Evolutionary conservation across 805 yeast species (phyloP), one percentile per base, ranked within the genome.

Genomic region (Saccharomyces kudriavzevii): DNA sequence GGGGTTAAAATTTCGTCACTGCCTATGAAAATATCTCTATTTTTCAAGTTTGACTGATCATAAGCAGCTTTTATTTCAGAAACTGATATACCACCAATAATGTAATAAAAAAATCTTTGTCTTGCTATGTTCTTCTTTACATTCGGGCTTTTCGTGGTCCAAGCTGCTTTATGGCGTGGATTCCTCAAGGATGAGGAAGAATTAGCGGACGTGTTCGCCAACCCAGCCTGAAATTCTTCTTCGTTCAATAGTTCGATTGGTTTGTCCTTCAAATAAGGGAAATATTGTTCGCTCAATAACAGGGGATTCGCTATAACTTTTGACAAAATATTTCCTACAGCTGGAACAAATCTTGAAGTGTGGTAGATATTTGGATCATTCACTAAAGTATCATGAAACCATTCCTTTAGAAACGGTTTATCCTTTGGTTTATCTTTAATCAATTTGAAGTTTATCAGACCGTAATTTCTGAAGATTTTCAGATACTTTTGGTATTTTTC

Each of bases 1-100:
- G 89, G 87, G 9, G 82, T 81, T 56, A 88, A 70, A 1, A 89
- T 69, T 51, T 85, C 82, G 65, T 87, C 95, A 13, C 91, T 82
- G 0, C 98, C 98, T 54, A 92, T 71, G 56, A 85, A 81, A 17
- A 94, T 78, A 56, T 89, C 96, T 64, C 82, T 84, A 62, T 85
- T 81, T 54, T 81, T 75, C 47, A 77, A 68, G 17, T 73, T 69
- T 8, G 89, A 79, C 48, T 89, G 75, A 57, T 88, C 92, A 60
- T 87, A 84, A 3, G 84, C 83, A 11, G 88, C 78, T 57, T 92
- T 79, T 28, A 86, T 72, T 68, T 94, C 99, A 2, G 91, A 79
- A 59, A 85, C 81, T 0, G 98, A 89, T 22, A 87, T 70, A 8
- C 98, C 99, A 24, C 99, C 99, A 1, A 96, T 85, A 27, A 89